Base-by-base conservation (phyloP, 1,284 basidiomycete genomes). In the Ceratobasidium sp. region DNA sequence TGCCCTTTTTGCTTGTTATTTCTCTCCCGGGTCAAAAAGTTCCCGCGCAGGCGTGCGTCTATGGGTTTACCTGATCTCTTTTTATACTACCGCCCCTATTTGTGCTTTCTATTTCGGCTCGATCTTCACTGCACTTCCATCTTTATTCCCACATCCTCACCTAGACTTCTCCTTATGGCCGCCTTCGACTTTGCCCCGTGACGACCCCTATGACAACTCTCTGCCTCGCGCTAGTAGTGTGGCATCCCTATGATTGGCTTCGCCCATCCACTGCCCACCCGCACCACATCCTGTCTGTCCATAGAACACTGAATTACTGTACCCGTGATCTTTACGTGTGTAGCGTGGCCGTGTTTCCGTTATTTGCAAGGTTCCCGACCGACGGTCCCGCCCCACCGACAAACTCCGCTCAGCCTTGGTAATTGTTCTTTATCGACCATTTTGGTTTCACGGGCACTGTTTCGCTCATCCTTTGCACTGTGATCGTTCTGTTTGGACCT, bases 61-160 rank as follows among this genome's bases (percentile, higher is more conserved):
- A 69, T 69, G 53, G 66, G 53, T 69, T 69, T 59, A 58, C 28
- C 54, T 69, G 66, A 53, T 40, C 66, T 16, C 54, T 59, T 58
- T 60, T 60, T 60, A 54, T 48, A 36, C 18, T 53, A 16, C 48
- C 23, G 33, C 42, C 54, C 38, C 40, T 58, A 33, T 46, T 2
- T 56, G 28, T 56, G 53, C 53, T 46, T 58, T 48, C 54, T 46
- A 54, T 46, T 67, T 46, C 38, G 38, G 25, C 28, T 33, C 54
- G 38, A 40, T 59, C 18, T 38, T 38, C 53, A 25, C 51, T 51
- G 64, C 66, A 59, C 42, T 59, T 42, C 30, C 64, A 54, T 56
- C 30, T 58, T 69, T 69, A 58, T 69, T 59, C 54, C 53, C 28
- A 56, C 66, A 58, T 46, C 56, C 56, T 58, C 30, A 18, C 53